phyloP scores from a whole-genome alignment of 805 yeast species.

The Ogataea salicorniae region DNA sequence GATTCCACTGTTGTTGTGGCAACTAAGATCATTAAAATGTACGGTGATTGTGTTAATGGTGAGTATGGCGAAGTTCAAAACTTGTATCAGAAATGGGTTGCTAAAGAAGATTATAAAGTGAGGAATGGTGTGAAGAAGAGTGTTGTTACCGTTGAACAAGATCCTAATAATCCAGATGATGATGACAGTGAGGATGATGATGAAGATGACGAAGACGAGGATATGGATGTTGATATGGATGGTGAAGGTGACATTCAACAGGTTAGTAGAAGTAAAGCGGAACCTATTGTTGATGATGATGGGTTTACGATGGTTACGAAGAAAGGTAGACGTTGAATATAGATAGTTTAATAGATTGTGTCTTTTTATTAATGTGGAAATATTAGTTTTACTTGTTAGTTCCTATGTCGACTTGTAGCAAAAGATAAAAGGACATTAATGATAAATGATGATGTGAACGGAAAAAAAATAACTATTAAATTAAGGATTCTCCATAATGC shows the following conservation, averaged over 20 bases:
- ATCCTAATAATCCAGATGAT: slow-evolving; percentile 59
- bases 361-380: too few relatives aligned
- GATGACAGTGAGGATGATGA: slow-evolving; percentile 44
- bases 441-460: too few relatives aligned
- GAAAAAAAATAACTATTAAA: too few relatives aligned
- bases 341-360: neutral
- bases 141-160: slow-evolving; percentile 47
- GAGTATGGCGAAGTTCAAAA: slow-evolving; percentile 54
- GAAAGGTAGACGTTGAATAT: slow-evolving; percentile 42
- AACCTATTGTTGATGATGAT: slow-evolving; percentile 84
- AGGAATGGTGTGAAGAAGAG: slow-evolving; percentile 22
- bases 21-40: slow-evolving; percentile 55
- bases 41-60: slow-evolving; percentile 53
- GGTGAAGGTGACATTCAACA: slow-evolving; percentile 23
- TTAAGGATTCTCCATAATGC: too few relatives aligned
- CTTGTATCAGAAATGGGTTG: slow-evolving; percentile 54
- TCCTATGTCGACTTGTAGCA: too few relatives aligned
- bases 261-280: slow-evolving; percentile 28
- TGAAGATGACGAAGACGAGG: slow-evolving; percentile 30
- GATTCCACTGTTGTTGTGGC: slow-evolving; percentile 80
- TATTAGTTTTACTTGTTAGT: too few relatives aligned
- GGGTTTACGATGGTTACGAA: slow-evolving; percentile 88
- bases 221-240: slow-evolving; percentile 32
- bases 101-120: slow-evolving; percentile 40
- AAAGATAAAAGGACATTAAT: too few relatives aligned